Percentiles rank a stretch among this genome's conserved stretches.
phyloP scores from a whole-genome alignment of 2,329 filamentous ascomycete genomes.

The Falciphora oryzae region DNA sequence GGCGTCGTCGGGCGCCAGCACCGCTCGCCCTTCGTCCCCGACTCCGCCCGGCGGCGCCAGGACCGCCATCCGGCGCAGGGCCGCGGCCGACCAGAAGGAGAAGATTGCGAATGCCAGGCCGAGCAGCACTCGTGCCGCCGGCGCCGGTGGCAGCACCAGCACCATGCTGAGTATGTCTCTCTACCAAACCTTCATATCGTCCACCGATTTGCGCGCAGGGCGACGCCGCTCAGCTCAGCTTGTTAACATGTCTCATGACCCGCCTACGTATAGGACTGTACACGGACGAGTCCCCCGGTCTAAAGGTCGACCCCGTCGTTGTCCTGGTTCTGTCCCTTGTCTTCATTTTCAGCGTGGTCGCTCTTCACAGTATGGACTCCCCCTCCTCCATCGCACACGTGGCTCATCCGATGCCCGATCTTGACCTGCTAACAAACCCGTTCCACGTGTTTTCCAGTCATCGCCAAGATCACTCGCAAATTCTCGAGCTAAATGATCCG shows the following conservation, averaged over 20 bases:
- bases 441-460: constrained; percentile 12
- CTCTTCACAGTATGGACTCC: constrained; percentile 78
- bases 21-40: constrained; percentile 76
- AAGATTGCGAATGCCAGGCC: constrained; percentile 91
- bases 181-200: background rate
- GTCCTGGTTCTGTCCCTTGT: constrained; percentile 93
- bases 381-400: background rate
- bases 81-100: constrained; percentile 95
- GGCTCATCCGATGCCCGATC: no score
- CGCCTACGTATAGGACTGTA: constrained; percentile 61
- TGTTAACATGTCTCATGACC: no score
- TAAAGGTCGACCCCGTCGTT: constrained; percentile 97
- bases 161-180: constrained; percentile 86
- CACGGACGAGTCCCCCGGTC: constrained; percentile 94
- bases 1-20: constrained; percentile 60
- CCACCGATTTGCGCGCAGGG: no score
- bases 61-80: constrained; percentile 90
- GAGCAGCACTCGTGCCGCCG: constrained; percentile 85
- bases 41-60: constrained; percentile 89
- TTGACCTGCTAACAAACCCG: constrained; percentile 5
- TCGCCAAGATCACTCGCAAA: constrained; percentile 21
- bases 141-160: constrained; percentile 91
- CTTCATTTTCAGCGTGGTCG: constrained; percentile 98
- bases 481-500: constrained; percentile 21
- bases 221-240: no score